Evolutionary conservation across 352 stramenopile genomes (phyloP).

Genomic region (Sclerospora graminicola): DNA sequence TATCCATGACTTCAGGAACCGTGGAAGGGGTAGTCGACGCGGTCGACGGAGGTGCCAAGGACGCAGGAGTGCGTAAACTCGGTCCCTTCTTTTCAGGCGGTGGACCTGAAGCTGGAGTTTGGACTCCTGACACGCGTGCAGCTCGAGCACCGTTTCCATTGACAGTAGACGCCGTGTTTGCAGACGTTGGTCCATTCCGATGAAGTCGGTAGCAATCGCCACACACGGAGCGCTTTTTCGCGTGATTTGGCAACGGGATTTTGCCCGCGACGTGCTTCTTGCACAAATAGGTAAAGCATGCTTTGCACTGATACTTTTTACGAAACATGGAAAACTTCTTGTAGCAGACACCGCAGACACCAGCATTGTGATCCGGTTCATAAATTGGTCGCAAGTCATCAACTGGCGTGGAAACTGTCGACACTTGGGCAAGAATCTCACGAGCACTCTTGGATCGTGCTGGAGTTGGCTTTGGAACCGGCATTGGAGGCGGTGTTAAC

Average conservation of each 20-base stretch:
- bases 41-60: slow-evolving; percentile 13
- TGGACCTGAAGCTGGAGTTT: slow-evolving; percentile 16
- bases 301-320: slow-evolving; percentile 82
- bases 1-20: slow-evolving; percentile 16
- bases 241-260: slow-evolving; percentile 40
- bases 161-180: slow-evolving; percentile 13
- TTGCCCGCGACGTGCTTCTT: slow-evolving; percentile 77
- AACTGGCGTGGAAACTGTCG: slow-evolving; percentile 2
- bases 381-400: slow-evolving; percentile 29
- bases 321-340: slow-evolving; percentile 82
- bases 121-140: slow-evolving; percentile 13
- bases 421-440: slow-evolving; percentile 3
- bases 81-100: slow-evolving; percentile 17
- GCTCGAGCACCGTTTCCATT: slow-evolving; percentile 9
- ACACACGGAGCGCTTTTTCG: slow-evolving; percentile 66
- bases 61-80: slow-evolving; percentile 8
- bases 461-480: slow-evolving; percentile 5
- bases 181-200: slow-evolving; percentile 39
- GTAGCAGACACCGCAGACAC: slow-evolving; percentile 71
- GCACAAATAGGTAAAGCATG: slow-evolving; percentile 65
- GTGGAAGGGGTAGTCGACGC: slow-evolving; percentile 18
- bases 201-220: slow-evolving; percentile 67
- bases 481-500: slow-evolving; percentile 2
- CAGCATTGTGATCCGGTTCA: slow-evolving; percentile 42
- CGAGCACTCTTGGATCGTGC: slow-evolving; percentile 15